These are phyloP conservation scores for Globisporangium orthogonon DNA, from an alignment of 352 stramenopile species.

Conservation along the genomic window DNA sequence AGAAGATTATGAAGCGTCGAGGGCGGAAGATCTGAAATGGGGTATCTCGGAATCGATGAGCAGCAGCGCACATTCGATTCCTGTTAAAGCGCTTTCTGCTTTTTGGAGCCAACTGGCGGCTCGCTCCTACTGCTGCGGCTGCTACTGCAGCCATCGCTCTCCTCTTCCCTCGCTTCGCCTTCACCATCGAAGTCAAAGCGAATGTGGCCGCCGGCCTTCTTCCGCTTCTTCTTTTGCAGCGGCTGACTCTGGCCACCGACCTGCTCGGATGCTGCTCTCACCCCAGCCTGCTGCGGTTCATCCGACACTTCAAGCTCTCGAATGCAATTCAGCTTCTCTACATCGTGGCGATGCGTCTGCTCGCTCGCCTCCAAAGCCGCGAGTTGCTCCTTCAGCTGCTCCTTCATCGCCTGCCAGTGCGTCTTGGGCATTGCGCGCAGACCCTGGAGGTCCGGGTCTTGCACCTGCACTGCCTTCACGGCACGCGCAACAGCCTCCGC, in stretches of 20 bases:
- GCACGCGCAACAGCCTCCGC: slow-evolving; percentile 21
- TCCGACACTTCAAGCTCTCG: background rate
- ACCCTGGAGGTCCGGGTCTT: slow-evolving; percentile 20
- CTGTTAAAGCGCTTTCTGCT: slow-evolving; percentile 1
- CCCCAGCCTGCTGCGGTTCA: background rate
- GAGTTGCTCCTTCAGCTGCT: slow-evolving; percentile 52
- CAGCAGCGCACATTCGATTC: too few relatives aligned
- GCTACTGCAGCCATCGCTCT: background rate
- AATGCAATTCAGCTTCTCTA: background rate
- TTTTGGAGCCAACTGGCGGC: background rate
- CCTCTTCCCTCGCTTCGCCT: slow-evolving; percentile 10
- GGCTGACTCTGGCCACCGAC: background rate
- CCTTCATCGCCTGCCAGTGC: slow-evolving; percentile 54
- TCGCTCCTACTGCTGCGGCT: too few relatives aligned
- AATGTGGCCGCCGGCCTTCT: slow-evolving; percentile 25
- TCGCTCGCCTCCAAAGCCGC: background rate
- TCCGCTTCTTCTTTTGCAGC: slow-evolving; percentile 14
- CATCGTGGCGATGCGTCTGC: background rate
- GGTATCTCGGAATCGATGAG: too few relatives aligned
- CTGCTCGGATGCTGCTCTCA: background rate
- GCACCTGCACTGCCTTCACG: slow-evolving; percentile 14
- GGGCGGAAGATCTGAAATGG: too few relatives aligned
- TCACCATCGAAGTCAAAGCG: slow-evolving; percentile 29
- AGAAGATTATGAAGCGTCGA: too few relatives aligned
- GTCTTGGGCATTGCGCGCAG: slow-evolving; percentile 56